Conservation (phyloP, 306 rosid genomes). For the Lathyrus oleraceus region DNA sequence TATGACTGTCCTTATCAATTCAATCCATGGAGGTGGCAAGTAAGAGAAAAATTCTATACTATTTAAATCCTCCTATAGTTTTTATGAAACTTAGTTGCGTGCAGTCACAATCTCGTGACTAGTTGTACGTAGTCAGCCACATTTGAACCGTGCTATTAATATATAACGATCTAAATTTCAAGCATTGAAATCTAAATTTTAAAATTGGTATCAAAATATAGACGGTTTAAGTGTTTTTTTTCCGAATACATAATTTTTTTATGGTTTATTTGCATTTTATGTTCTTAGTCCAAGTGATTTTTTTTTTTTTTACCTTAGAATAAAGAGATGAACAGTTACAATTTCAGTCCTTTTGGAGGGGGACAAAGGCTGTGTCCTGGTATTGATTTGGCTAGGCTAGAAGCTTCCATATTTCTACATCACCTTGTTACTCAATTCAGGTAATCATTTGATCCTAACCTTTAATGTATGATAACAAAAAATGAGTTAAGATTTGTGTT, state of each 20-base stretch:
- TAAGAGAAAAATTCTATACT: slow-evolving; percentile 40
- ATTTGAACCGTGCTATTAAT: background rate
- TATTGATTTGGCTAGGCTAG: slow-evolving; percentile 87
- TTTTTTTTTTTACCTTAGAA: slow-evolving; percentile 45
- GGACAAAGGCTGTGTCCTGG: slow-evolving; percentile 97
- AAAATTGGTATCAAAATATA: background rate
- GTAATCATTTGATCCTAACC: slow-evolving; percentile 40
- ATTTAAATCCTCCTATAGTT: background rate
- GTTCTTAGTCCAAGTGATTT: slow-evolving; percentile 29
- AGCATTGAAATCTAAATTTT: background rate
- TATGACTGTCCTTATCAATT: slow-evolving; percentile 77
- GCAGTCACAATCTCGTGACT: background rate
- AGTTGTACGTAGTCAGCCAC: background rate
- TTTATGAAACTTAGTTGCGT: background rate
- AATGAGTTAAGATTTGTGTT: background rate
- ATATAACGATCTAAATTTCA: background rate
- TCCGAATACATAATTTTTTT: background rate
- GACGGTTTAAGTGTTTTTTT: too few relatives aligned
- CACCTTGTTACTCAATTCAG: slow-evolving; percentile 88
- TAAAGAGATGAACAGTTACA: slow-evolving; percentile 65
- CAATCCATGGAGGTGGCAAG: slow-evolving; percentile 99
- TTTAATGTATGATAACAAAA: slow-evolving; percentile 7
- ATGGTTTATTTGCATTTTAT: background rate
- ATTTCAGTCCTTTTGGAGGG: slow-evolving; percentile 96
- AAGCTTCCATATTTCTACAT: slow-evolving; percentile 83